Evolutionary conservation across 495 filamentous ascomycete genomes (phyloP).

Genomic region (Neurospora terricola): DNA sequence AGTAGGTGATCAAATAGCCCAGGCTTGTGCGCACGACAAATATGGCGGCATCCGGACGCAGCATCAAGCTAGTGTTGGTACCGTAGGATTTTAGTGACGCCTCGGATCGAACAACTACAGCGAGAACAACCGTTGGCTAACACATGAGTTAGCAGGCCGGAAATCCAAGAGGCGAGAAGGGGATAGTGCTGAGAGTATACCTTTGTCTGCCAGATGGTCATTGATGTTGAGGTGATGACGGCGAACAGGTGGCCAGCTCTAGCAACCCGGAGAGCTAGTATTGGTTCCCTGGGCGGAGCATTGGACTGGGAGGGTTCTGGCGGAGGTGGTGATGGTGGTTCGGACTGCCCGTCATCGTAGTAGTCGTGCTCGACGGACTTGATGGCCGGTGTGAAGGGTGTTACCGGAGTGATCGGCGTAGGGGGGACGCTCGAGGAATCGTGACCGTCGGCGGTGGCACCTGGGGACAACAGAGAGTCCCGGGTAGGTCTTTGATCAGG

Average conservation of each 20-base stretch:
- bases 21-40: slow-evolving; percentile 82
- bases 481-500: slow-evolving; percentile 19
- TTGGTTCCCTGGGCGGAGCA: slow-evolving; percentile 40
- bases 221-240: slow-evolving; percentile 69
- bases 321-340: neutral
- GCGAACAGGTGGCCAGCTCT: slow-evolving; percentile 81
- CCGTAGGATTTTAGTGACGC: slow-evolving; percentile 77
- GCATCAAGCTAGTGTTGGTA: slow-evolving; percentile 67
- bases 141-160: slow-evolving; percentile 9
- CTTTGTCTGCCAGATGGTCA: slow-evolving; percentile 93
- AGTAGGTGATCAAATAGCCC: slow-evolving; percentile 90
- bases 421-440: slow-evolving; percentile 17
- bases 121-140: slow-evolving; percentile 83
- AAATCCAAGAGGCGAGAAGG: neutral
- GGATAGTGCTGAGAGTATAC: slow-evolving; percentile 32
- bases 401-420: slow-evolving; percentile 33
- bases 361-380: slow-evolving; percentile 42
- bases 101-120: slow-evolving; percentile 69
- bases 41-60: slow-evolving; percentile 86
- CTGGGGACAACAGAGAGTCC: slow-evolving; percentile 15
- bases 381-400: slow-evolving; percentile 42
- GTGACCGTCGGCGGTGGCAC: slow-evolving; percentile 14
- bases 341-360: slow-evolving; percentile 19
- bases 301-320: slow-evolving; percentile 2
- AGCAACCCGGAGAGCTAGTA: slow-evolving; percentile 67